phyloP scores from a whole-genome alignment of 768 basidiomycete species.

The Lentinula lateritia region DNA sequence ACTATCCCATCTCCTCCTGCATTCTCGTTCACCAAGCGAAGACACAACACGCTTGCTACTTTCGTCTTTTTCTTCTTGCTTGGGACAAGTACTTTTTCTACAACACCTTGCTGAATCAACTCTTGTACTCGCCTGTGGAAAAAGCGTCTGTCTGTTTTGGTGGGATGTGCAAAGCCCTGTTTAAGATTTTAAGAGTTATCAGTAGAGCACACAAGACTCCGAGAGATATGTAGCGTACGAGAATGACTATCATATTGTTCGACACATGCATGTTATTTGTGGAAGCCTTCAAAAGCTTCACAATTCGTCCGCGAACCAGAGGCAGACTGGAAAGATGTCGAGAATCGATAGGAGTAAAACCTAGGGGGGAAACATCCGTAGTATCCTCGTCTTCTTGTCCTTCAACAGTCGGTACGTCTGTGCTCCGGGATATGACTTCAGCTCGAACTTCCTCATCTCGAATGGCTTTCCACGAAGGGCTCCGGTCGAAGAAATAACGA shows the following conservation, averaged over 20 bases:
- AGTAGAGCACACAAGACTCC: conserved; percentile 19
- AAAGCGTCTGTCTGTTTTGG: conserved; percentile 75
- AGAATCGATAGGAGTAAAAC: conserved; percentile 72
- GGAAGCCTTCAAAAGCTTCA: conserved; percentile 66
- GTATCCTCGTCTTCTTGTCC: conserved; percentile 22
- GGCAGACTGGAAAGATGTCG: conserved; percentile 73
- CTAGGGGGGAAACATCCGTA: conserved; percentile 23
- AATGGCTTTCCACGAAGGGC: conserved; percentile 71
- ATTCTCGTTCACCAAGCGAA: conserved; percentile 51
- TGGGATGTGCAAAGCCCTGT: conserved; percentile 73
- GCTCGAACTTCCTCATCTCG: conserved; percentile 61
- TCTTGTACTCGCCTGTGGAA: conserved; percentile 72
- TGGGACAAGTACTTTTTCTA: conserved; percentile 73
- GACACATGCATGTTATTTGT: conserved; percentile 68
- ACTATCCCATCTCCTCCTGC: conserved; percentile 28
- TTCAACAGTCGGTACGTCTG: conserved; percentile 22
- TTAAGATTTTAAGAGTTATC: not conserved
- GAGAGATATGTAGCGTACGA: conserved; percentile 35
- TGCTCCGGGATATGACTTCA: conserved; percentile 19
- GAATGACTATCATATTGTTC: conserved; percentile 68
- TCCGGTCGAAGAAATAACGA: conserved; percentile 77
- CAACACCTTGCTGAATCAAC: conserved; percentile 63
- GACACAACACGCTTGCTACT: conserved; percentile 50
- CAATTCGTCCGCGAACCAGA: conserved; percentile 63
- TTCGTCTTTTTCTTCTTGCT: conserved; percentile 41